These are phyloP conservation scores for Saxophila tyrrhenica DNA, from an alignment of 495 filamentous ascomycete genomes.

Conservation along the genomic window DNA sequence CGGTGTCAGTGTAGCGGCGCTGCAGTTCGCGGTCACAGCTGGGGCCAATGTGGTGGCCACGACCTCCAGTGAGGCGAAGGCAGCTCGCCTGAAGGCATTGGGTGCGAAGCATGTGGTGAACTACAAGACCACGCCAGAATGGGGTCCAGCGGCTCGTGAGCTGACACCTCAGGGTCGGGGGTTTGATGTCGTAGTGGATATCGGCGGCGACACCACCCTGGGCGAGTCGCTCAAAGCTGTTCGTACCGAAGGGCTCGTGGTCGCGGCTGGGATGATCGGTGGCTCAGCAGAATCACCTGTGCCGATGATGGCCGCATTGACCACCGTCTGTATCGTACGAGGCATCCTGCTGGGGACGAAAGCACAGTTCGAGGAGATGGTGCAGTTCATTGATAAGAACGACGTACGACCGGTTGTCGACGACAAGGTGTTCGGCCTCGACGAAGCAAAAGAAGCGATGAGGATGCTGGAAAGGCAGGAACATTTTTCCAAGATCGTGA, in stretches of 20 bases:
- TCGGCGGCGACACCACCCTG: slow-evolving; percentile 1
- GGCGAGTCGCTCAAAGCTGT: slow-evolving; percentile 2
- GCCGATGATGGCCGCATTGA: slow-evolving; percentile 5
- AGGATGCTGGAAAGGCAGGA: background rate
- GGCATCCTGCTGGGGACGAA: slow-evolving; percentile 1
- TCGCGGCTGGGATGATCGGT: background rate
- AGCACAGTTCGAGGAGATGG: slow-evolving; percentile 2
- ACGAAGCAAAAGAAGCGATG: slow-evolving; percentile 1
- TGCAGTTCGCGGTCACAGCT: slow-evolving; percentile 13
- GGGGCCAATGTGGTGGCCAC: slow-evolving; percentile 36
- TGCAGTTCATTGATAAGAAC: slow-evolving; percentile 4
- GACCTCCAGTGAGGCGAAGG: slow-evolving; percentile 33
- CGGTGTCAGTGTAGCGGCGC: slow-evolving; percentile 19
- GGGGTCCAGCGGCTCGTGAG: slow-evolving; percentile 18
- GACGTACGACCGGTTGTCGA: background rate
- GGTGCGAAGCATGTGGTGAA: slow-evolving; percentile 36
- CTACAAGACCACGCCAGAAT: slow-evolving; percentile 32
- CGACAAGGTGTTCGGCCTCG: slow-evolving; percentile 3
- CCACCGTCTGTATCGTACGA: background rate
- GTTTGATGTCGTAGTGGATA: slow-evolving; percentile 2
- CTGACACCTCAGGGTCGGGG: background rate
- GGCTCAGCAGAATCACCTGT: background rate
- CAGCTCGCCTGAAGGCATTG: slow-evolving; percentile 20
- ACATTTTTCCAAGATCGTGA: slow-evolving; percentile 4
- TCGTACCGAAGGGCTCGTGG: background rate